Evolutionary conservation across 2,329 filamentous ascomycete species (phyloP).

Genomic region (Arthrobotrys entomopaga): DNA sequence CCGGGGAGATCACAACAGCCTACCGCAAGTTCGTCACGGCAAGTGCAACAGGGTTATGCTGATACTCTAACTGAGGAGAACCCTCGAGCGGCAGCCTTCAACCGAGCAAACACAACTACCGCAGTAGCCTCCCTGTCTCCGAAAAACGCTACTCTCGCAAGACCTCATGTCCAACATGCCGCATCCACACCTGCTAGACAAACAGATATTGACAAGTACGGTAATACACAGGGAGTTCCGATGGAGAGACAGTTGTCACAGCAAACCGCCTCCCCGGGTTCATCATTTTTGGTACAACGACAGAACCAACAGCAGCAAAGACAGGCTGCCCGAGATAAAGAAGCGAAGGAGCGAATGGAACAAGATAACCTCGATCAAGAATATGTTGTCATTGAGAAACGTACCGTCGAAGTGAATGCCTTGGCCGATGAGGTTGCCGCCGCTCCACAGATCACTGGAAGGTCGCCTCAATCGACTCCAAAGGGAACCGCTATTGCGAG

Average conservation of each 20-base stretch:
- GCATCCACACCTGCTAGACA: conserved; percentile 28
- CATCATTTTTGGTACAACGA: conserved; percentile 57
- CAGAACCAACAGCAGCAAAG: conserved; percentile 55
- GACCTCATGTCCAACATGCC: conserved; percentile 38
- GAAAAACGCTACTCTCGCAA: conserved; percentile 18
- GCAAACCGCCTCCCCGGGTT: conserved; percentile 57
- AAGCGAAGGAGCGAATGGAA: conserved; percentile 69
- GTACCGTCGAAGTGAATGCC: conserved; percentile 94
- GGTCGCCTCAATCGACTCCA: conserved; percentile 56
- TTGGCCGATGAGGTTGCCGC: conserved; percentile 94
- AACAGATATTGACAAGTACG: conserved; percentile 32
- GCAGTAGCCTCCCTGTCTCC: conserved; percentile 20
- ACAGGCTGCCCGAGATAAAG: conserved; percentile 50
- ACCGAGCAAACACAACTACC: conserved; percentile 8
- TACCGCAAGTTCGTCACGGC: conserved; percentile 19
- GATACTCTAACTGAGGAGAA: conserved; percentile 30
- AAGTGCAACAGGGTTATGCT: conserved; percentile 19
- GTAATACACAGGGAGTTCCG: conserved; percentile 36
- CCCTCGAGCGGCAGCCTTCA: conserved; percentile 29
- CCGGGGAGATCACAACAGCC: conserved; percentile 19
- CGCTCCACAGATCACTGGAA: conserved; percentile 73
- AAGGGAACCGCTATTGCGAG: conserved; percentile 54
- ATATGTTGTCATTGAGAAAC: conserved; percentile 95
- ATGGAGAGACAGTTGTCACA: conserved; percentile 54
- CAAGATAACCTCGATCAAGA: conserved; percentile 82